These are phyloP conservation scores for Fusarium pseudoanthophilum DNA, from an alignment of 2,329 filamentous ascomycete genomes.

Conservation along the genomic window DNA sequence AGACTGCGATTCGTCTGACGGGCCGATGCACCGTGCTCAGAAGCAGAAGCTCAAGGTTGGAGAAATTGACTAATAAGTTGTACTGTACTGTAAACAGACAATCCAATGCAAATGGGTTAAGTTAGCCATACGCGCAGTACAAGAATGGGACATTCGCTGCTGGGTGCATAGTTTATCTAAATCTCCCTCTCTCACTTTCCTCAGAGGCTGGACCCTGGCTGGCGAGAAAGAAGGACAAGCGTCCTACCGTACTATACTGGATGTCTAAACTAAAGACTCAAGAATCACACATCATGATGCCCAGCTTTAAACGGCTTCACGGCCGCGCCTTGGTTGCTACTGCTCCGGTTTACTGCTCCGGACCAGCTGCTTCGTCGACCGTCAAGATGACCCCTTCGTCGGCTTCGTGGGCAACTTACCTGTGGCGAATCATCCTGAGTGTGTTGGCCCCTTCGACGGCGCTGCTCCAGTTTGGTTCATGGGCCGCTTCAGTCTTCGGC, in stretches of 20 bases:
- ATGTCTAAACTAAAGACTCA: constrained; percentile 12
- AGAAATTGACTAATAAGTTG: constrained; percentile 43
- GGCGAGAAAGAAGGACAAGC: constrained; percentile 26
- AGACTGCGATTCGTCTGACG: constrained; percentile 40
- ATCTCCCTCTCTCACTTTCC: constrained; percentile 9
- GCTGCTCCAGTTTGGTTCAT: constrained; percentile 38
- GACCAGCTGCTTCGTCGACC: constrained; percentile 30
- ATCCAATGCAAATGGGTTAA: constrained; percentile 36
- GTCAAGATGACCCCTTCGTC: constrained; percentile 35
- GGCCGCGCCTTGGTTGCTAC: constrained; percentile 24
- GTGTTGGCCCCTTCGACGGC: constrained; percentile 41
- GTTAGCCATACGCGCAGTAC: constrained; percentile 30
- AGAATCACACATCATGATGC: constrained; percentile 36
- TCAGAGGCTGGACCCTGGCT: constrained; percentile 35
- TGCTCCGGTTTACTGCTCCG: constrained; percentile 24
- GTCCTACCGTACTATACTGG: not conserved
- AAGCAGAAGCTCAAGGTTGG: constrained; percentile 24
- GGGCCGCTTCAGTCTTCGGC: constrained; percentile 43
- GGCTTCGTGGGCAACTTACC: constrained; percentile 35
- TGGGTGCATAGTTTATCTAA: not conserved
- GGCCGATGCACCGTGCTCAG: constrained; percentile 46
- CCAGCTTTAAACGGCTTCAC: constrained; percentile 39
- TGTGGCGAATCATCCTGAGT: constrained; percentile 39
- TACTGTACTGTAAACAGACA: constrained; percentile 26
- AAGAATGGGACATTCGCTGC: constrained; percentile 19